Evolutionary conservation across 2,329 filamentous ascomycete species (phyloP).

Genomic region (Purpureocillium lavendulum): DNA sequence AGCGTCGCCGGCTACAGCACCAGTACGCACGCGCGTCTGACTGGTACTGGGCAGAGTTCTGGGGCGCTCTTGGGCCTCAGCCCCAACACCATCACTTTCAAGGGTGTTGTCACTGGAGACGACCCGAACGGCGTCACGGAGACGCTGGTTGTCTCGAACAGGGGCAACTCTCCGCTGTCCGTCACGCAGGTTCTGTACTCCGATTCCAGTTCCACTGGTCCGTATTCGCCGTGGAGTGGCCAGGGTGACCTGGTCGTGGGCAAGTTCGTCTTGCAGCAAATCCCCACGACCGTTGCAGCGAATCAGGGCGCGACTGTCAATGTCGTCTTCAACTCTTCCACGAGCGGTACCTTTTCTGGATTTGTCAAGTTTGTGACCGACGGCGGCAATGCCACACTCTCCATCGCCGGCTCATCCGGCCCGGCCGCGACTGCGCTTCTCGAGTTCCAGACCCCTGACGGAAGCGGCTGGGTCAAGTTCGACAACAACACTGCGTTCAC

Average conservation of each 20-base stretch:
- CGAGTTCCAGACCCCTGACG: slow-evolving; percentile 46
- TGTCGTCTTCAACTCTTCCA: slow-evolving; percentile 37
- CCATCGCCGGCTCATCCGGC: slow-evolving; percentile 40
- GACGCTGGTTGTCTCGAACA: slow-evolving; percentile 38
- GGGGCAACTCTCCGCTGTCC: slow-evolving; percentile 36
- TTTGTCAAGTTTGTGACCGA: slow-evolving; percentile 38
- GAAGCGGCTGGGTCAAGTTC: slow-evolving; percentile 40
- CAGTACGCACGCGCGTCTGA: slow-evolving; percentile 35
- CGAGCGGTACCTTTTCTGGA: slow-evolving; percentile 37
- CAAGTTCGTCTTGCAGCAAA: slow-evolving; percentile 36
- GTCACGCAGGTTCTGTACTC: slow-evolving; percentile 37
- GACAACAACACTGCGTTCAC: slow-evolving; percentile 33
- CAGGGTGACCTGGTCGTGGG: slow-evolving; percentile 30
- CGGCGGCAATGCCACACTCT: slow-evolving; percentile 40
- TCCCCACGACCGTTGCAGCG: slow-evolving; percentile 35
- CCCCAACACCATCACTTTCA: slow-evolving; percentile 40
- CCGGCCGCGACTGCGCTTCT: slow-evolving; percentile 39
- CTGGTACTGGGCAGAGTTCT: slow-evolving; percentile 38
- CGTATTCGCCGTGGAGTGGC: slow-evolving; percentile 29
- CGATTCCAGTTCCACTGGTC: slow-evolving; percentile 31
- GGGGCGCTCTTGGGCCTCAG: slow-evolving; percentile 36
- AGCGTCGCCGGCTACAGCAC: slow-evolving; percentile 34
- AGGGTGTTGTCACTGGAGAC: slow-evolving; percentile 36
- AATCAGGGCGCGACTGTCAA: slow-evolving; percentile 29
- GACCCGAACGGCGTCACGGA: slow-evolving; percentile 28